These are phyloP conservation scores for Pontederia paniculata DNA, from an alignment of 176 grass and related monocot species.

Conservation along the genomic window DNA sequence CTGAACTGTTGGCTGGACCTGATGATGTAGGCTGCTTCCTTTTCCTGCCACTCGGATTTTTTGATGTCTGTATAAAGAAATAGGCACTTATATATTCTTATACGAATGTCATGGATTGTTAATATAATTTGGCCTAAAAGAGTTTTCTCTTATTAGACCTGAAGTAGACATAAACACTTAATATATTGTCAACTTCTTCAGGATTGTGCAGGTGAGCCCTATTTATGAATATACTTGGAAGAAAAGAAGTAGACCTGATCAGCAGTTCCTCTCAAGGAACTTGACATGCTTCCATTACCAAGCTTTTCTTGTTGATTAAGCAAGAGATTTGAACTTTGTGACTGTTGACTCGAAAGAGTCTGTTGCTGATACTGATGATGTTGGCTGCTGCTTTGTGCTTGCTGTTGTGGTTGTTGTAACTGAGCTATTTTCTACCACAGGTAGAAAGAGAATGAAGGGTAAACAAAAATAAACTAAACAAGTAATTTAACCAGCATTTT, in stretches of 20 bases:
- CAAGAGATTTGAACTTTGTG: slow-evolving; percentile 55
- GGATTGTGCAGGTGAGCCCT: too few species aligned
- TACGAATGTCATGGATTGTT: too few species aligned
- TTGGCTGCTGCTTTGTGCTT: slow-evolving; percentile 46
- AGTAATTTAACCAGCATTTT: neutral
- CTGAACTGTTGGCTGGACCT: slow-evolving; percentile 77
- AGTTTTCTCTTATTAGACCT: too few species aligned
- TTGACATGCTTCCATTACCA: slow-evolving; percentile 42
- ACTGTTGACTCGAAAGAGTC: slow-evolving; percentile 42
- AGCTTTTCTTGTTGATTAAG: slow-evolving; percentile 50
- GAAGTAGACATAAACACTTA: too few species aligned
- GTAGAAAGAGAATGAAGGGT: slow-evolving; percentile 37
- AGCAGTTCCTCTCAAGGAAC: slow-evolving; percentile 30
- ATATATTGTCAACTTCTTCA: too few species aligned
- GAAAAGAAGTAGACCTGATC: slow-evolving; percentile 36
- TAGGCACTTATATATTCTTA: too few species aligned
- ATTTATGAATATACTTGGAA: neutral
- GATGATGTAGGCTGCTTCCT: slow-evolving; percentile 68
- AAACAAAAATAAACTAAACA: slow-evolving; percentile 15
- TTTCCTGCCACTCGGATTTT: neutral
- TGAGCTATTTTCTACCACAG: slow-evolving; percentile 83
- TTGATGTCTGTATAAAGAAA: too few species aligned
- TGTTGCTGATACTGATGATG: slow-evolving; percentile 44
- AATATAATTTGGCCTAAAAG: too few species aligned
- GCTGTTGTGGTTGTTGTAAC: slow-evolving; percentile 37